phyloP scores from a whole-genome alignment of 2,329 filamentous ascomycete species.

The Penicillium brevicompactum region DNA sequence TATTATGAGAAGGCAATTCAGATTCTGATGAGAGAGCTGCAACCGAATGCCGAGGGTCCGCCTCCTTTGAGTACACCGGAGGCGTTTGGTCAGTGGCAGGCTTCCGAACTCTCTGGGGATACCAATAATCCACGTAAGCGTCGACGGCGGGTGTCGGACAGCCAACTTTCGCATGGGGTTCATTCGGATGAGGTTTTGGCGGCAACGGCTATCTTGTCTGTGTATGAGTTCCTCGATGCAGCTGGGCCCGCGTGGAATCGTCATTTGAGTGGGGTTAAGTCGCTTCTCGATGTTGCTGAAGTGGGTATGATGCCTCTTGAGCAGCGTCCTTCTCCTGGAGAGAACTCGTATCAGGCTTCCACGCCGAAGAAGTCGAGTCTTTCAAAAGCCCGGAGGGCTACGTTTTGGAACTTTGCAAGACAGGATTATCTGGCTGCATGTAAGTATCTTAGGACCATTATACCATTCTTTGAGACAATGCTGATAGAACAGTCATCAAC shows the following conservation, averaged over 20 bases:
- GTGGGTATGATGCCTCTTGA: slow-evolving; percentile 45
- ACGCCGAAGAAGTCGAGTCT: slow-evolving; percentile 42
- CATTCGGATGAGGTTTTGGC: slow-evolving; percentile 62
- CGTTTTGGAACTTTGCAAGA: slow-evolving; percentile 69
- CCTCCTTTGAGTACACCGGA: slow-evolving; percentile 37
- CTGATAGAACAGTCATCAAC: slow-evolving; percentile 51
- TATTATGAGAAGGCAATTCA: slow-evolving; percentile 67
- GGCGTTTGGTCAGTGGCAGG: slow-evolving; percentile 41
- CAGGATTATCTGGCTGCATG: slow-evolving; percentile 68
- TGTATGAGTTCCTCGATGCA: slow-evolving; percentile 69
- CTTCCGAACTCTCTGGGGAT: slow-evolving; percentile 33
- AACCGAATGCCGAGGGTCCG: slow-evolving; percentile 37
- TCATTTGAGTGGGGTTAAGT: slow-evolving; percentile 67
- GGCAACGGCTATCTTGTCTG: slow-evolving; percentile 66
- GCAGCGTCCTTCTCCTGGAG: slow-evolving; percentile 46
- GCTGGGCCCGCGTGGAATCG: slow-evolving; percentile 64
- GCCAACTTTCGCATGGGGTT: slow-evolving; percentile 42
- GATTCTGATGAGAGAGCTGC: slow-evolving; percentile 52
- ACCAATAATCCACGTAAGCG: slow-evolving; percentile 48
- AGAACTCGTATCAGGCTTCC: slow-evolving; percentile 29
- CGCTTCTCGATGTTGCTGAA: slow-evolving; percentile 55
- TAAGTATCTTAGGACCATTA: slow-evolving; percentile 32
- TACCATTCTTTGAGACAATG: neutral
- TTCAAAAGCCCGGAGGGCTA: slow-evolving; percentile 59
- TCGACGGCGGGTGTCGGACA: slow-evolving; percentile 46